Base-by-base conservation (phyloP, 345 rosid species). In the Cardamine occulta region DNA sequence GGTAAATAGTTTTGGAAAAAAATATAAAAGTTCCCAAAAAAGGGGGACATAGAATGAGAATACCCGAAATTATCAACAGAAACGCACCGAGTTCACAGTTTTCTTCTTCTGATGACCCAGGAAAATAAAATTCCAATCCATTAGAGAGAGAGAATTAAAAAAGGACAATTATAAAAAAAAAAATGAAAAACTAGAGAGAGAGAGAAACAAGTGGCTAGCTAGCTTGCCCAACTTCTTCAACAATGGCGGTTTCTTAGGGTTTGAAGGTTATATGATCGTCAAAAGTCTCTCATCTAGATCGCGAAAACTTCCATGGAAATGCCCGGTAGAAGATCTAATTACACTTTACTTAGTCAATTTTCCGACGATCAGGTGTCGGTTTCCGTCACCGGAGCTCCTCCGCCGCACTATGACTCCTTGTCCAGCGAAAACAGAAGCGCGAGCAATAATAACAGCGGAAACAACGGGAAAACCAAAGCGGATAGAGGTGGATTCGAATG, bases 261-360 rank as follows among this genome's bases (percentile, higher is more conserved):
- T 83, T 70, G 67, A 44, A 32, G 76, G 62, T 81, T 79, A 51
- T 62, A 57, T 74, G 75, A 74, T 73, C 56, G 32, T 51, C 17
- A 17, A 19, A n/a, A 10, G 32, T 45, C 28, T 39, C 44, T 63
- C 66, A 45, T 73, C 51, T 54, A 64, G 67, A 75, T 59, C 65
- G 23, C 21, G 26, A 48, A 18, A 74, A 54, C 73, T 82, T 55
- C 75, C 80, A 91, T 93, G 96, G 98, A 91, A 88, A 88, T 92
- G 91, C 84, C 90, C 21, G 87, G 83, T 74, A 86, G 94, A 80
- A 91, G 94, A 90, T 91, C 98, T 62, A 91, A 85, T 81, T 96
- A 96, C 85, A 83, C 90, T 52, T 89, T 87, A 32, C 86, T 96
- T 21, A 88, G 83, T 72, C 99, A 93, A 80, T 77, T 82, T 61